A percentile compares a stretch with the other conserved stretches of the same genome.
phyloP scores from a whole-genome alignment of 805 yeast species.

The Starmera amethionina region DNA sequence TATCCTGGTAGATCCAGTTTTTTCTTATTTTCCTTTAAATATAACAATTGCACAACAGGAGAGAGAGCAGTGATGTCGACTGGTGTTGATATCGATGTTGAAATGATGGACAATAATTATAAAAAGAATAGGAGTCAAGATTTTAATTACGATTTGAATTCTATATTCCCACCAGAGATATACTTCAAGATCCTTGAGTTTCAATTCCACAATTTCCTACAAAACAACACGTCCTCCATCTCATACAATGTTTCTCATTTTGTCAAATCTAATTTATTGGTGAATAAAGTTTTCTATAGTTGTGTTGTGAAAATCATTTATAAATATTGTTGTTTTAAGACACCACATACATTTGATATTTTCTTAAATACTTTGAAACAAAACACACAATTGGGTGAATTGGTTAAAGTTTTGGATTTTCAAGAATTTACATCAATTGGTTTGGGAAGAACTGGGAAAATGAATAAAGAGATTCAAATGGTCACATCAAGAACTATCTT shows the following conservation, averaged over 20 bases:
- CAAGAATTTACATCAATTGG: conserved; percentile 86
- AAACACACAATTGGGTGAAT: conserved; percentile 41
- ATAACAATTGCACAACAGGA: too few relatives aligned
- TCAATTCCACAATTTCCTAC: conserved; percentile 39
- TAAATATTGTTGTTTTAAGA: conserved; percentile 61
- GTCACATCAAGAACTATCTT: conserved; percentile 67
- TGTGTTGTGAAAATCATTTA: conserved; percentile 49
- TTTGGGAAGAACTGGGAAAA: conserved; percentile 76
- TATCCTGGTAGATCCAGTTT: too few relatives aligned
- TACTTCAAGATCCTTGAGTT: conserved; percentile 44
- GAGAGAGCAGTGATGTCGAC: too few relatives aligned
- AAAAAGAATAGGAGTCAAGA: too few relatives aligned
- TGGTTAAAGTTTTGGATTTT: conserved; percentile 73
- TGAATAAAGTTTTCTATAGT: conserved; percentile 48
- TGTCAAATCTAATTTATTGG: conserved; percentile 41
- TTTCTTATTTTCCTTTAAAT: too few relatives aligned
- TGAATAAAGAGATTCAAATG: conserved; percentile 89
- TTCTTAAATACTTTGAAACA: conserved; percentile 46
- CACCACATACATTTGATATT: conserved; percentile 71
- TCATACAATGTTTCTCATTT: conserved; percentile 42
- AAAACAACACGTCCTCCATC: conserved; percentile 40
- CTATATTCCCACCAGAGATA: conserved; percentile 42
- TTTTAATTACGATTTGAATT: too few relatives aligned
- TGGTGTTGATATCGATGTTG: too few relatives aligned
- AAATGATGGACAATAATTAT: too few relatives aligned